A percentile compares a stretch with the other conserved stretches of the same genome.
Conservation (phyloP, 305 asterid species). For the Vinca major region DNA sequence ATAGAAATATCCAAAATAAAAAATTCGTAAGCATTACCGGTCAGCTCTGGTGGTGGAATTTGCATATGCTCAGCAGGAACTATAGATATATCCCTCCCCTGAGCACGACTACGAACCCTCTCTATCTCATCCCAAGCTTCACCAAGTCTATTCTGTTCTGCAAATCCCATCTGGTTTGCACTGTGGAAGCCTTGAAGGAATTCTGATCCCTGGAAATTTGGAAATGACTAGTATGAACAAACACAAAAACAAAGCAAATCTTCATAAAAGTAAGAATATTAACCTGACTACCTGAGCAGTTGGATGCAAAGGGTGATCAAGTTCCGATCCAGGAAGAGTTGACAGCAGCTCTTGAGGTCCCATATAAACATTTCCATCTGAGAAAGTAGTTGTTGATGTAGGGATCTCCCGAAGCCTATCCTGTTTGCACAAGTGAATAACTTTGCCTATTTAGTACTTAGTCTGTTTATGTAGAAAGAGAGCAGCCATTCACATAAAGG, state of each 20-base stretch:
- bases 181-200: slow-evolving; percentile 69
- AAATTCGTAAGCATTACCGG: slow-evolving; percentile 38
- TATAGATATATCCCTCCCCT: slow-evolving; percentile 19
- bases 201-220: slow-evolving; percentile 53
- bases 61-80: slow-evolving; percentile 35
- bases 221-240: slow-evolving; percentile 11
- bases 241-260: neutral
- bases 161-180: slow-evolving; percentile 11
- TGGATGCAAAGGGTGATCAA: slow-evolving; percentile 53
- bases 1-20: neutral
- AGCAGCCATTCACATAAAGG: neutral
- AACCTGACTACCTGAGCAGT: slow-evolving; percentile 88
- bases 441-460: neutral
- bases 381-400: slow-evolving; percentile 44
- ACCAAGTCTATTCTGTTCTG: slow-evolving; percentile 65
- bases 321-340: slow-evolving; percentile 83
- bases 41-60: slow-evolving; percentile 48
- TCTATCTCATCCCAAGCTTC: slow-evolving; percentile 94
- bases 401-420: slow-evolving; percentile 95
- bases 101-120: slow-evolving; percentile 49
- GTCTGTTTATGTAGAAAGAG: neutral
- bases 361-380: slow-evolving; percentile 51
- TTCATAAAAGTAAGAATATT: slow-evolving; percentile 11
- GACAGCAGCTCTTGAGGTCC: slow-evolving; percentile 61
- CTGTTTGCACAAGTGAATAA: slow-evolving; percentile 34